phyloP scores from a whole-genome alignment of 2,329 filamentous ascomycete species.

The Paecilomyces sp. region DNA sequence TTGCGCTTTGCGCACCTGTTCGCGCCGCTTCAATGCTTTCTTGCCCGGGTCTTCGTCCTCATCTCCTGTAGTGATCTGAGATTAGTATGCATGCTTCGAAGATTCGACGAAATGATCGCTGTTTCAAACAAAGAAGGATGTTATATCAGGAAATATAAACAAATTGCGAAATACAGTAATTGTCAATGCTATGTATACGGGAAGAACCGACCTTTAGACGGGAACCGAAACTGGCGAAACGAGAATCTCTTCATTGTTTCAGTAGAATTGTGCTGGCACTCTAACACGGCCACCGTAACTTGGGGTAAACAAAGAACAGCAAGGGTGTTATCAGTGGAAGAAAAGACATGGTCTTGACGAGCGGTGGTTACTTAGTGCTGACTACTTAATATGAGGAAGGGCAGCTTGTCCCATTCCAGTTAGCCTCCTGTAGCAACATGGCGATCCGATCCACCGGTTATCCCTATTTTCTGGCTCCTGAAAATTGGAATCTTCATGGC shows the following conservation, averaged over 20 bases:
- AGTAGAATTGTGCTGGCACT: too few species aligned
- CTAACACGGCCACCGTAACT: background rate
- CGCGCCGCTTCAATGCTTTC: background rate
- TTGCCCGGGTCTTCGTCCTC: background rate
- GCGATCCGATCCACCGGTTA: background rate
- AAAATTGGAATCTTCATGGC: background rate
- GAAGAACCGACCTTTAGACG: background rate
- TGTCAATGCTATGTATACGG: too few species aligned
- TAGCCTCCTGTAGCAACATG: background rate
- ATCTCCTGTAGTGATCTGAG: background rate
- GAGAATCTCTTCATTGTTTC: background rate
- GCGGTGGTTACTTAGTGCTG: background rate
- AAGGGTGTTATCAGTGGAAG: background rate
- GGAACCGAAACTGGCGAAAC: background rate
- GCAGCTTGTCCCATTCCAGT: background rate
- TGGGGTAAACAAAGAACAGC: background rate
- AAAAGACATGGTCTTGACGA: background rate
- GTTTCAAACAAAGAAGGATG: background rate
- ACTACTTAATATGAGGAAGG: background rate
- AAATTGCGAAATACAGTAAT: background rate
- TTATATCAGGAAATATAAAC: background rate
- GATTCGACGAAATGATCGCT: background rate
- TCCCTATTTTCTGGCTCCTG: background rate
- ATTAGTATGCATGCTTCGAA: background rate
- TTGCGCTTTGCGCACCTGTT: background rate